Base-by-base conservation (phyloP, 2,329 filamentous ascomycete species). In the Talaromyces sp. region DNA sequence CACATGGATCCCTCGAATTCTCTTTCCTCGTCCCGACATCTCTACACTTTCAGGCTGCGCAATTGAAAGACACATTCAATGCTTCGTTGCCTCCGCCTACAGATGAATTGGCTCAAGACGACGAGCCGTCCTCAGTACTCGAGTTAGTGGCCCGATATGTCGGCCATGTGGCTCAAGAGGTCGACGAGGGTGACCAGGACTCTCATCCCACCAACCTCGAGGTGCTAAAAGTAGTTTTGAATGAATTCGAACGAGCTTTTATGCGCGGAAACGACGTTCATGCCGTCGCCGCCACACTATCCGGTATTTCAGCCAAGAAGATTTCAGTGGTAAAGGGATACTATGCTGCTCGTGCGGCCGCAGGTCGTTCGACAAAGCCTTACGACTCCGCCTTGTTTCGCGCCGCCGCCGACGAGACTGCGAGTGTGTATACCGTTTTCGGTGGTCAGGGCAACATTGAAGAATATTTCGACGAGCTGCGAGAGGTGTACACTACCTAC, bases 401-500 rank as follows among this genome's bases (percentile, higher is more conserved):
- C 70, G 94, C 95, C 60, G 92, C 92, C 10, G 89, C 90, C 56
- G 93, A 97, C 68, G 89, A 87, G 68, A 88, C 89, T 64, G 93
- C 93, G 63, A 89, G 87, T 72, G 87, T 99, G 67, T 99, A 97
- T 82, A 93, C 89, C 69, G 93, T 99, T 68, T 97, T 98, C 71
- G 95, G 95, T 67, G 95, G 95, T 7, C 95, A 99, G 78, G 95
- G 95, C 72, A 99, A 99, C 79, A 98, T 99, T 69, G 94, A 99
- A 80, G 96, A 99, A 81, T 99, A 99, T 81, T 99, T 99, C 74
- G 94, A 99, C 71, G 95, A 99, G 82, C 86, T 99, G 68, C 89
- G 95, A 64, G 90, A 96, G 77, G 87, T 98, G 66, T 94, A 94
- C 82, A 88, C 85, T 72, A 97, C 93, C 66, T 99, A 99, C 80